Evolutionary conservation across 768 basidiomycete species (phyloP), one percentile per base, ranked within the genome.

Genomic region (Suillus bovinus): DNA sequence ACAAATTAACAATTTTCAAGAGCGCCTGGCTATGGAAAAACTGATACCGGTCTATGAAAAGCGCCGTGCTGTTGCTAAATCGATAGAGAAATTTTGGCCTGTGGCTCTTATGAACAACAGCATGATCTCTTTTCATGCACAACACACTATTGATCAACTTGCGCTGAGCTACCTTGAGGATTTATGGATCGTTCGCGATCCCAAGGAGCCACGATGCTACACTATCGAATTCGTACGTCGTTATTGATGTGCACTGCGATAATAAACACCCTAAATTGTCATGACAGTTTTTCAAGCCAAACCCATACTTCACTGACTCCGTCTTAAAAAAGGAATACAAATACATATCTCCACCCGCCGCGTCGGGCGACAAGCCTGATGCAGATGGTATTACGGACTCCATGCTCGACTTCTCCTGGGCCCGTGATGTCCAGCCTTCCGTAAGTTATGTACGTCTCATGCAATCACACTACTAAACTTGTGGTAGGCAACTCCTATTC

Each of bases 91-190:
- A 71, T 94, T 94, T 78, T 94, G 93, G 93, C 84, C 90, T n/a
- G 83, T 90, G 64, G 90, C 92, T 47, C 79, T 94, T 68, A 84
- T 91, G 85, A 90, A 92, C 78, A 79, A 91, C 75, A 67, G 71
- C 54, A 68, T 86, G 66, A 77, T 93, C 71, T 80, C 84, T 41
- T 78, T 88, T 67, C 85, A 88, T 72, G 82, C 81, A 36, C 88
- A 89, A 70, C 90, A 92, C 72, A 82, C 79, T 59, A 82, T 87
- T 22, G 95, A 97, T 76, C 86, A 89, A 72, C 81, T 86, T 64
- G 94, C 94, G 14, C 76, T 97, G 76, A 87, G 84, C 73, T 92
- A 89, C 73, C 79, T 96, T 62, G 89, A 93, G 71, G 93, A 96
- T 69, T 67, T 97, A 24, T 95, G 94, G 91, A 79, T 96, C 41